Percentiles rank a stretch among this genome's conserved stretches.
These are phyloP conservation scores for Neonectria magnoliae DNA, from an alignment of 2,329 filamentous ascomycete genomes.

Conservation along the genomic window DNA sequence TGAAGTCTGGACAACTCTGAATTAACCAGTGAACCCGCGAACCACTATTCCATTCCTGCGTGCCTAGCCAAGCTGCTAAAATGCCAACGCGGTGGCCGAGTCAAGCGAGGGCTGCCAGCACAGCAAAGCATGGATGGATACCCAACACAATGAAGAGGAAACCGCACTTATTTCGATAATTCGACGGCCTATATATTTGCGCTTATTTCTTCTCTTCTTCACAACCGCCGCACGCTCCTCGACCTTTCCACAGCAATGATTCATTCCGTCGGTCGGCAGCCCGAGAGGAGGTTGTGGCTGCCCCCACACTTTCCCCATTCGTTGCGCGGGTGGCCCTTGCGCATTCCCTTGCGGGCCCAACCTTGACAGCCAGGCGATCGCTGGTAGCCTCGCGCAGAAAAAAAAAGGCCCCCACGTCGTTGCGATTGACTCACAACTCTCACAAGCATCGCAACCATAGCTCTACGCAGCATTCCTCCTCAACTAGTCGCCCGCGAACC, in stretches of 20 bases:
- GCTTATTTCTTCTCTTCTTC: background rate
- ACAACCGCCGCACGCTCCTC: constrained; percentile 1
- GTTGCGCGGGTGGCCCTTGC: constrained; percentile 21
- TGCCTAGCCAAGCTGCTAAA: background rate
- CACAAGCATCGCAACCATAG: constrained; percentile 23
- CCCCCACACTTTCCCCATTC: constrained; percentile 29
- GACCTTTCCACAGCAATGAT: background rate
- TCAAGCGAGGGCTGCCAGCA: constrained; percentile 10
- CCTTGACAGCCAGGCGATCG: constrained; percentile 18
- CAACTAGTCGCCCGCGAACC: constrained; percentile 29
- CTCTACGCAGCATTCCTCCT: constrained; percentile 20
- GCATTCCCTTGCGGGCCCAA: background rate
- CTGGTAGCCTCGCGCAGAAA: constrained; percentile 40
- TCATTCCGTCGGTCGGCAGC: background rate
- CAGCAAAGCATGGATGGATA: constrained; percentile 27
- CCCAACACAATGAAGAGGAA: constrained; percentile 6
- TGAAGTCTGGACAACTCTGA: background rate
- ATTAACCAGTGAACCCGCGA: background rate
- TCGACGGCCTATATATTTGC: background rate
- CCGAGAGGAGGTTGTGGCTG: constrained; percentile 34
- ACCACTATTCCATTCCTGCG: background rate
- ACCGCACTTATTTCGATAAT: background rate
- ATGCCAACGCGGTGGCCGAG: constrained; percentile 1
- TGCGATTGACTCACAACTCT: constrained; percentile 40
- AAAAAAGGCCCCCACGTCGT: constrained; percentile 37